Evolutionary conservation across 2,329 filamentous ascomycete species (phyloP), one percentile per base, ranked within the genome.

Genomic region (Septoria petroselini): DNA sequence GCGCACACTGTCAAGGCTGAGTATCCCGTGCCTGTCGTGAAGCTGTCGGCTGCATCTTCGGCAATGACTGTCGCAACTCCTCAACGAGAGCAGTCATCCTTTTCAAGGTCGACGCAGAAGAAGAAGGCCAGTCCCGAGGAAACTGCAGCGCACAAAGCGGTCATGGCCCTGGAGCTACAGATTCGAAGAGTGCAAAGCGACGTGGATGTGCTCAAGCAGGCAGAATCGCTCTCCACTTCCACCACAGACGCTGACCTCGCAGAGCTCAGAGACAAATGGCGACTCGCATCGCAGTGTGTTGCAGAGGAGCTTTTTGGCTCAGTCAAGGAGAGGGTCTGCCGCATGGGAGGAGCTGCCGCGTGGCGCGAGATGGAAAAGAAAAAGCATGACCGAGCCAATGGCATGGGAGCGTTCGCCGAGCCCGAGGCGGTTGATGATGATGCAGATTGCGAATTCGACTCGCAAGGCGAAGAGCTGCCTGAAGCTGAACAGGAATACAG

Each of bases 271-370:
- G 65, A 64, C 2, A 84, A 78, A 64, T 89, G 85, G 85, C 78
- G 73, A 39, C 66, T 62, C 0, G 79, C 81, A 14, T 80, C 78
- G 52, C 75, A 83, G 54, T 70, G 75, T 41, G 84, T 82, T 5
- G 85, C 85, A 1, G 85, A 88, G 58, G 82, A 86, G 60, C 69
- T 87, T 8, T 88, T 85, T 65, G 73, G 70, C 18, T 69, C 73
- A 15, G 80, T 84, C 17, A 76, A 76, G 54, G 81, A 83, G 64
- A 70, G 80, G 46, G 74, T 86, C 29, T 73, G 80, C 59, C 70
- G 77, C 58, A 83, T 84, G 78, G 83, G 83, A 15, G 83, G 82
- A 1, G 73, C 84, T 33, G 68, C 70, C 29, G 80, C 74, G 5
- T 84, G 62, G 65, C 59, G 62, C 53, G 70, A 62, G 62, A 70